Evolutionary conservation across 345 rosid genomes (phyloP).

Genomic region (Melaleuca quinquenervia): DNA sequence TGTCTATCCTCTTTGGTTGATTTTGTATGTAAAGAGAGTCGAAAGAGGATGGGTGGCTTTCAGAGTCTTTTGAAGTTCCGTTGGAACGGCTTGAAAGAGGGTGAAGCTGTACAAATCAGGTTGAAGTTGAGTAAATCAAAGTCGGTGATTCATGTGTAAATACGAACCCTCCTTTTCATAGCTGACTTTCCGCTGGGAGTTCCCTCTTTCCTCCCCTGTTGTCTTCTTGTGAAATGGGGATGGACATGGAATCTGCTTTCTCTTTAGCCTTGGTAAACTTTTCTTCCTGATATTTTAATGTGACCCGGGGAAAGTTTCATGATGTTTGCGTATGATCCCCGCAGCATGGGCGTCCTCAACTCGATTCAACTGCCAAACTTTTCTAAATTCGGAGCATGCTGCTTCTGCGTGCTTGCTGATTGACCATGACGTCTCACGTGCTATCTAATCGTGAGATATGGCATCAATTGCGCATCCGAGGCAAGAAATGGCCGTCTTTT

Average conservation of each 20-base stretch:
- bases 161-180: not conserved
- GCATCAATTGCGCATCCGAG: not conserved
- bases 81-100: constrained; percentile 4
- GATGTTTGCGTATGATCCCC: constrained; percentile 18
- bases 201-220: not conserved
- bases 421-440: not conserved
- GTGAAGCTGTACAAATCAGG: constrained; percentile 27
- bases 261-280: not conserved
- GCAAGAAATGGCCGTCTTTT: not conserved
- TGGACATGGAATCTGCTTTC: not conserved
- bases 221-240: not conserved
- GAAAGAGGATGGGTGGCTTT: not conserved
- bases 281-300: not conserved
- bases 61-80: not conserved
- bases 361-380: not conserved
- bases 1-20: not conserved
- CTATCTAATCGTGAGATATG: not conserved
- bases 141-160: not conserved
- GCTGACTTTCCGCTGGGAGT: not conserved
- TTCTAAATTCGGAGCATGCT: not conserved
- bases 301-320: not conserved
- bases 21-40: not conserved
- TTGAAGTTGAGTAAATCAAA: not conserved
- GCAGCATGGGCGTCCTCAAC: constrained; percentile 3
- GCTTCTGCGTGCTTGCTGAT: not conserved